Evolutionary conservation across 352 stramenopile genomes (phyloP).

Genomic region (Phytopythium kandeliae): DNA sequence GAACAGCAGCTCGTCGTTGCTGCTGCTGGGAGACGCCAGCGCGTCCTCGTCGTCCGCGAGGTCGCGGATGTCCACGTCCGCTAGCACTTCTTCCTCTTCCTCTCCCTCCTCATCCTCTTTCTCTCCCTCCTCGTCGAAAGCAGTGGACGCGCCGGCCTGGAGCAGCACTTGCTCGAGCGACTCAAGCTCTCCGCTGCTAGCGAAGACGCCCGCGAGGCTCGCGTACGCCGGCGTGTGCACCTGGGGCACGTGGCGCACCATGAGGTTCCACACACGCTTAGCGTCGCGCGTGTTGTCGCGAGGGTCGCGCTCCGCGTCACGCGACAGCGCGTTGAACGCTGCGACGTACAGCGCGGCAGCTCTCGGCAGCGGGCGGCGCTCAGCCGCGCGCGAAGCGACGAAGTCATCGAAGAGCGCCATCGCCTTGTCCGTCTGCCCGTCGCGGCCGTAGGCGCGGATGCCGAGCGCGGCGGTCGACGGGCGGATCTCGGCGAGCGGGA

Average conservation of each 20-base stretch:
- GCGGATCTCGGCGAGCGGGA: slow-evolving; percentile 39
- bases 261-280: slow-evolving; percentile 71
- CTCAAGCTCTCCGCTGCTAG: slow-evolving; percentile 64
- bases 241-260: slow-evolving; percentile 55
- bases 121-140: slow-evolving; percentile 12
- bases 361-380: slow-evolving; percentile 19
- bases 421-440: slow-evolving; percentile 56
- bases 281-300: slow-evolving; percentile 61
- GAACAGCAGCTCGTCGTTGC: slow-evolving; percentile 54
- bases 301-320: slow-evolving; percentile 56
- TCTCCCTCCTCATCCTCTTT: slow-evolving; percentile 24
- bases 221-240: slow-evolving; percentile 70
- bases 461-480: slow-evolving; percentile 52
- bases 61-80: slow-evolving; percentile 17
- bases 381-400: slow-evolving; percentile 31
- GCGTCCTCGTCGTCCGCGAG: slow-evolving; percentile 16
- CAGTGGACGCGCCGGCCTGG: slow-evolving; percentile 29
- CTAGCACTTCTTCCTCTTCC: slow-evolving; percentile 6
- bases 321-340: slow-evolving; percentile 79
- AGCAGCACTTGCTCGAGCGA: slow-evolving; percentile 58
- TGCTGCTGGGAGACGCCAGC: slow-evolving; percentile 44
- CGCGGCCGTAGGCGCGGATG: slow-evolving; percentile 63
- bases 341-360: slow-evolving; percentile 63
- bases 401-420: slow-evolving; percentile 73
- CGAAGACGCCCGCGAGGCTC: slow-evolving; percentile 78